Evolutionary conservation across 2,329 filamentous ascomycete genomes (phyloP).

Genomic region (Apiospora aurea): DNA sequence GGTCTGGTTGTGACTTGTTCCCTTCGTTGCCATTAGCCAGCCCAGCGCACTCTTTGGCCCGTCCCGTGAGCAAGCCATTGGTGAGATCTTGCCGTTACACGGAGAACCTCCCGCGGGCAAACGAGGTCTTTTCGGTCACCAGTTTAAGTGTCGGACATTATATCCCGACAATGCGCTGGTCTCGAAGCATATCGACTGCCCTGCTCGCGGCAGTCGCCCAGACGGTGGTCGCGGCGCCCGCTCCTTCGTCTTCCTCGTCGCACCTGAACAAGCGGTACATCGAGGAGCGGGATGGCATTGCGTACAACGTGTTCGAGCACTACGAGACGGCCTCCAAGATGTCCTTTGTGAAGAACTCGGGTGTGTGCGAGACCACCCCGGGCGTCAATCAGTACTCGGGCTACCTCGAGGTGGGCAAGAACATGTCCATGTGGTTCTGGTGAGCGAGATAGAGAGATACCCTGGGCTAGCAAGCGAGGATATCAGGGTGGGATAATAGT

Average conservation of each 20-base stretch:
- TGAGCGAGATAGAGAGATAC: slow-evolving; percentile 28
- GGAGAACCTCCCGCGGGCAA: not conserved
- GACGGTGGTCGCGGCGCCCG: slow-evolving; percentile 13
- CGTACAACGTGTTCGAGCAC: slow-evolving; percentile 56
- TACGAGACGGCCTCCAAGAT: slow-evolving; percentile 52
- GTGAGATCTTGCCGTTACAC: not conserved
- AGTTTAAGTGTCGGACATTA: not conserved
- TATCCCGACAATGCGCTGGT: not conserved
- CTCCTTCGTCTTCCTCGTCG: not conserved
- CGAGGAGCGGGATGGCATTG: slow-evolving; percentile 31
- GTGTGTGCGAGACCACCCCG: slow-evolving; percentile 58
- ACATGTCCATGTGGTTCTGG: slow-evolving; percentile 55
- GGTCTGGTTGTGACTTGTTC: not conserved
- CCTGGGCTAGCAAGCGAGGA: not conserved
- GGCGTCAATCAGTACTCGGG: slow-evolving; percentile 59
- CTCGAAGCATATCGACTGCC: not conserved
- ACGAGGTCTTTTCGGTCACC: not conserved
- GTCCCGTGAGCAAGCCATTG: not conserved
- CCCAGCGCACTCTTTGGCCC: not conserved
- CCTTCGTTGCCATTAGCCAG: not conserved
- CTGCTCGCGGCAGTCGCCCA: slow-evolving; percentile 12
- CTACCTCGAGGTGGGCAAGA: slow-evolving; percentile 54
- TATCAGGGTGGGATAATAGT: not conserved
- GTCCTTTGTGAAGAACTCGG: slow-evolving; percentile 57
- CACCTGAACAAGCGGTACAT: slow-evolving; percentile 31